Evolutionary conservation across 140 eudicot genomes (phyloP).

Genomic region (Senecio squalidus): DNA sequence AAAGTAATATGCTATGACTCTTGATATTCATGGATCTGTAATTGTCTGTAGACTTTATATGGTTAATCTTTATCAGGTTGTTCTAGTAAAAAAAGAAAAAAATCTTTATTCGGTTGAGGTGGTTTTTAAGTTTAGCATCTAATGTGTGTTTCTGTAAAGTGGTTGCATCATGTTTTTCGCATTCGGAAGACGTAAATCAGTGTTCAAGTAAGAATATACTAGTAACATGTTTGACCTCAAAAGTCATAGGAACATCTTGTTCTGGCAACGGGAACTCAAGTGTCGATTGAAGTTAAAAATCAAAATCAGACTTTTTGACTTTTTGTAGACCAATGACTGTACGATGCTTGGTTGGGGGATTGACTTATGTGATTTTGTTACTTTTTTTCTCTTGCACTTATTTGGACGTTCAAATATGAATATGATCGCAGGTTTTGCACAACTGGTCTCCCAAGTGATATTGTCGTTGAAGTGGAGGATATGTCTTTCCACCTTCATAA

Average conservation of each 20-base stretch:
- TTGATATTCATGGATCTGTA: background rate
- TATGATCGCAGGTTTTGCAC: constrained; percentile 58
- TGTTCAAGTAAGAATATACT: too few relatives aligned
- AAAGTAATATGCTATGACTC: background rate
- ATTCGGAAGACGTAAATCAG: too few relatives aligned
- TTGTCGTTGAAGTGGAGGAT: constrained; percentile 46
- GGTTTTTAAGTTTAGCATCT: background rate
- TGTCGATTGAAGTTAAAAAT: too few relatives aligned
- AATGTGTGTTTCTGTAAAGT: background rate
- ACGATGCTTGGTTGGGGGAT: too few relatives aligned
- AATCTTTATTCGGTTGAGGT: too few relatives aligned
- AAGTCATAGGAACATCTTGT: constrained; percentile 2
- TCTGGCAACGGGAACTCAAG: background rate
- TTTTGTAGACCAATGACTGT: background rate
- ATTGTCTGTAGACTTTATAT: background rate
- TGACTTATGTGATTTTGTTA: constrained; percentile 1
- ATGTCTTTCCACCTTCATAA: constrained; percentile 71
- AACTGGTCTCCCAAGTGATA: constrained; percentile 72
- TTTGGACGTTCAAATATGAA: background rate
- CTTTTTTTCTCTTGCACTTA: constrained; percentile 14
- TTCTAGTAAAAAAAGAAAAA: too few relatives aligned
- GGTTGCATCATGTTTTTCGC: background rate
- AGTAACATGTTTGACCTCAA: constrained; percentile 7
- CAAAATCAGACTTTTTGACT: too few relatives aligned
- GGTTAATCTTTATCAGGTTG: background rate